phyloP scores from a whole-genome alignment of 345 rosid genomes.

The Corchorus olitorius region DNA sequence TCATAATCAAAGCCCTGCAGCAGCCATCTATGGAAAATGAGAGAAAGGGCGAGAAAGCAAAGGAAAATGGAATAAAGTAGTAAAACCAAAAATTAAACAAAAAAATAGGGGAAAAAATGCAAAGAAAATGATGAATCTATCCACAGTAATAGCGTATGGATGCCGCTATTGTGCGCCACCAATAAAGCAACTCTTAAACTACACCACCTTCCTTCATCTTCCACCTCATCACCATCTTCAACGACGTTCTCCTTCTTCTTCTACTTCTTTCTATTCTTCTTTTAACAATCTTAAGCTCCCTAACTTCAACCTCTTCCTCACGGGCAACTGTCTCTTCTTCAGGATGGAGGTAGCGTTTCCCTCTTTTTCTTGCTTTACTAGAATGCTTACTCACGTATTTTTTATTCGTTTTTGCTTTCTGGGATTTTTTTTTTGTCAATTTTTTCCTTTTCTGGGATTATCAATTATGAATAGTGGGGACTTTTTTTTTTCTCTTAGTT shows the following conservation, averaged over 20 bases:
- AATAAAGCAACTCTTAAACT: constrained; percentile 34
- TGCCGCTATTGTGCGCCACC: constrained; percentile 43
- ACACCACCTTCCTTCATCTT: constrained; percentile 12
- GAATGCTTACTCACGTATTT: not conserved
- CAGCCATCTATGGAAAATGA: not conserved
- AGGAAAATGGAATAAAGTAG: not conserved
- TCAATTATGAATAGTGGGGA: not conserved
- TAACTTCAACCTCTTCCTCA: constrained; percentile 21
- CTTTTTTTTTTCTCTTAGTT: not conserved
- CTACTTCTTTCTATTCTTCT: constrained; percentile 25
- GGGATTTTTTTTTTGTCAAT: not conserved
- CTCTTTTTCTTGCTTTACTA: not conserved
- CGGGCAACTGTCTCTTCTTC: constrained; percentile 47
- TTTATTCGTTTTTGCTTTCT: not conserved
- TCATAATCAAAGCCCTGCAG: too few relatives aligned
- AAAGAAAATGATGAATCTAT: constrained; percentile 19
- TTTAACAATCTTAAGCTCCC: constrained; percentile 19
- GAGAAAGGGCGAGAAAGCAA: constrained; percentile 29
- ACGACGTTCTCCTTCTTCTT: constrained; percentile 26
- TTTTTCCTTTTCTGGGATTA: not conserved
- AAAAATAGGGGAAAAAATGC: constrained; percentile 17
- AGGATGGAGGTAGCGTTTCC: constrained; percentile 65
- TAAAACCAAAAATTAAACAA: not conserved
- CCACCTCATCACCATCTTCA: constrained; percentile 22
- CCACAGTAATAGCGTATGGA: constrained; percentile 42